Base-by-base conservation (phyloP, 2,329 filamentous ascomycete species). In the Exophiala dermatitidis region DNA sequence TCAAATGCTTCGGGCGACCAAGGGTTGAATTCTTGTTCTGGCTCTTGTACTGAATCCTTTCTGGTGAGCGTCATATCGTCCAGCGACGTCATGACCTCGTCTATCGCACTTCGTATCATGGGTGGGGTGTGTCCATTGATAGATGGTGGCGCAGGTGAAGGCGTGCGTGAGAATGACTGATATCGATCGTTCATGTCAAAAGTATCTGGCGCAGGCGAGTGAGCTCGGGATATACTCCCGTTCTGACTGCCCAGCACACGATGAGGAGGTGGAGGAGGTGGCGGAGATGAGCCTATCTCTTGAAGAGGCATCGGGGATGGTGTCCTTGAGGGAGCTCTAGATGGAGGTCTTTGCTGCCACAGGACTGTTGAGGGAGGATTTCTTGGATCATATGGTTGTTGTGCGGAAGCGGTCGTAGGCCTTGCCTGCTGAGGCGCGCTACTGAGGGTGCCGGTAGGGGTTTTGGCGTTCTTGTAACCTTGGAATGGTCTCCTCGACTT, bases 31-130 rank as follows among this genome's bases (percentile, higher is more conserved):
- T 80, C 74, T 0, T 78, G 73, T 40, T 50, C 48, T 30, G 79
- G 77, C 33, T 80, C 77, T 9, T 75, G 64, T 58, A 75, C 74
- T 31, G 72, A 68, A 7, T 66, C 69, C 26, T 77, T 72, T 52
- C 78, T 77, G 40, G 80, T 74, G 62, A 84, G 75, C 12, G 85
- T 85, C 76, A 98, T 88, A 56, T 90, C 90, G 66, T 95, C 85
- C 41, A 98, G 72, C 52, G 93, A 94, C 60, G 93, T 89, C 82
- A 97, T 96, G 3, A 98, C 90, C 69, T 94, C 91, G 66, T 97
- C 91, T 90, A 98, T 98, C 1, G 93, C 93, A 68, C 90, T 89
- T 54, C 93, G 80, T 2, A 98, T 74, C 0, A 93, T 93, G 2
- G 93, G 97, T 1, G 93, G 93, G 0, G 93, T 98, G 67, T 88